Base-by-base conservation (phyloP, 202 grass and related monocot species). In the Schoenoplectus tabernaemontani region DNA sequence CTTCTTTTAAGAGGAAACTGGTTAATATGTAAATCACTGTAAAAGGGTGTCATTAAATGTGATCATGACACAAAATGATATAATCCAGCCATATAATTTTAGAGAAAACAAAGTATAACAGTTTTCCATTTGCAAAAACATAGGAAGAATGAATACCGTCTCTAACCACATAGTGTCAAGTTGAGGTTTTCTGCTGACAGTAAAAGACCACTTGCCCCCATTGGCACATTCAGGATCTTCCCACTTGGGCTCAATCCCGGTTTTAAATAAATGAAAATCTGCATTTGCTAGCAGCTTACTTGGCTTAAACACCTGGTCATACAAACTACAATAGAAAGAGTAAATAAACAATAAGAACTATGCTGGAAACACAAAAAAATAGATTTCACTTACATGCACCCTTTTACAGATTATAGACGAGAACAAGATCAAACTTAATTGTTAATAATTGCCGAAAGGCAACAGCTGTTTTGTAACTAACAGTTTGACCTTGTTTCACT, bases 151-250 rank as follows among this genome's bases (percentile, higher is more conserved):
- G 32, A 26, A 2, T 83, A 96, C 91, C 34, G 96, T 93, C 63
- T 95, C 96, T 48, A 96, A 87, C 92, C 96, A 99, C 96, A 96
- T 96, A 76, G 81, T 91, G 74, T 99, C 96, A 78, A 99, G 90
- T 33, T 82, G 85, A 37, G 84, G 0, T 81, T 99, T 99, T 77
- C 90, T 91, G 71, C 54, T 89, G 72, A 84, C 85, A 70, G 90
- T 82, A 77, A 96, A 78, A 83, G 92, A 92, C 96, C 96, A 99
- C 67, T 99, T 99, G 38, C 96, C 96, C 12, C 96, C 96, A 87
- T 96, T 95, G 65, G 96, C 92, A 43, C 96, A 99, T 83, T 99
- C 92, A 46, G 96, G 92, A 81, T 99, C 96, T 85, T 99, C 96
- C 96, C 96, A 99, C 80, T 92, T 99, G 60, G 96, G 96, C 66